A percentile compares a stretch with the other conserved stretches of the same genome.
These are phyloP conservation scores for Dendrobium nobile DNA, from an alignment of 106 monocot species.

Conservation along the genomic window DNA sequence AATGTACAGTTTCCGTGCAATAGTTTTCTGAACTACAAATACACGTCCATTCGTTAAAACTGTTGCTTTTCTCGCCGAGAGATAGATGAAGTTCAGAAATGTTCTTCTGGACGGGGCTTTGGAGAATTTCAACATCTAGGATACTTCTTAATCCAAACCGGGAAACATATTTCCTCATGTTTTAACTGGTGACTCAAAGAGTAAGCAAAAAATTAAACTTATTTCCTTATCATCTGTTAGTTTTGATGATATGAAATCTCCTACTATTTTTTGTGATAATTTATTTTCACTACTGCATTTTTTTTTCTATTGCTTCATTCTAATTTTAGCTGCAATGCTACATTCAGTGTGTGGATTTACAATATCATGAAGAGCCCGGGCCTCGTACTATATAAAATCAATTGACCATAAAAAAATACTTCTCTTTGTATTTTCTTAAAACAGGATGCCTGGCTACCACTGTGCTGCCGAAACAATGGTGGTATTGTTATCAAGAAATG, in stretches of 20 bases:
- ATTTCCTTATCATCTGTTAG: neutral
- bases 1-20: constrained; percentile 62
- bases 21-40: constrained; percentile 98
- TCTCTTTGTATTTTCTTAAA: constrained; percentile 3
- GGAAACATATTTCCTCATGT: constrained; percentile 93
- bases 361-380: neutral
- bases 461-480: constrained; percentile 24
- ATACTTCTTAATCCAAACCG: constrained; percentile 94
- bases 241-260: constrained; percentile 2
- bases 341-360: neutral
- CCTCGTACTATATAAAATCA: neutral
- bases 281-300: neutral
- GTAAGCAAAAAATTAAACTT: constrained; percentile 30
- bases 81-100: constrained; percentile 89
- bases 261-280: neutral
- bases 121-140: constrained; percentile 80
- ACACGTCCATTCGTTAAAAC: constrained; percentile 97
- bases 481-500: constrained; percentile 8
- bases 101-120: constrained; percentile 71
- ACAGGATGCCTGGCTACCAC: constrained; percentile 53
- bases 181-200: constrained; percentile 92
- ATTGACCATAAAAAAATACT: neutral
- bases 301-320: neutral
- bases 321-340: neutral
- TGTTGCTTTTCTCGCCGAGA: constrained; percentile 91